Percentiles rank a stretch among this genome's conserved stretches.
Evolutionary conservation across 352 stramenopile species (phyloP).

Genomic region (Phytophthora boehmeriae): DNA sequence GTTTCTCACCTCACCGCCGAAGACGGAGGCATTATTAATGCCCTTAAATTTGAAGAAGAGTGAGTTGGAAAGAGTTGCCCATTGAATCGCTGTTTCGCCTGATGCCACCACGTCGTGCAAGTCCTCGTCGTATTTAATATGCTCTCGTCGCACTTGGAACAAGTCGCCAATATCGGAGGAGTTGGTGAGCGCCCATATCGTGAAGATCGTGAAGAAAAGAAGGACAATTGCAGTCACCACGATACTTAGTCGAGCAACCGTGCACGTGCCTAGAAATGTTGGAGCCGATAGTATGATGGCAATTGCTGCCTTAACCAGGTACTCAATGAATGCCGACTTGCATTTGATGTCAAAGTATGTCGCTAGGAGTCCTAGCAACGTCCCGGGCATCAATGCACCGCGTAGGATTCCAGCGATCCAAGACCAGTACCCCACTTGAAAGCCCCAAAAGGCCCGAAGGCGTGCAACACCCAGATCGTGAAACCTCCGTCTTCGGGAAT

Average conservation of each 20-base stretch:
- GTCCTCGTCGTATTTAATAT: slow-evolving; percentile 31
- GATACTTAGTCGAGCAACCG: too few relatives aligned
- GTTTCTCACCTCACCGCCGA: slow-evolving; percentile 88
- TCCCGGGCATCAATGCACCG: slow-evolving; percentile 51
- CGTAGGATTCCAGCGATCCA: slow-evolving; percentile 70
- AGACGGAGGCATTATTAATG: slow-evolving; percentile 89
- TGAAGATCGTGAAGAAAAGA: slow-evolving; percentile 85
- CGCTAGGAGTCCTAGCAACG: slow-evolving; percentile 38
- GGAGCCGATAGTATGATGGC: too few relatives aligned
- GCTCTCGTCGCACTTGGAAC: slow-evolving; percentile 86
- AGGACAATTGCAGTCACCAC: too few relatives aligned
- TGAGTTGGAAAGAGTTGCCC: slow-evolving; percentile 89
- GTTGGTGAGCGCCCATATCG: slow-evolving; percentile 42
- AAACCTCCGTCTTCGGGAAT: slow-evolving; percentile 83
- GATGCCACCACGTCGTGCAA: too few relatives aligned
- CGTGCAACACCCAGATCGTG: slow-evolving; percentile 67
- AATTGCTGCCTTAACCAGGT: slow-evolving; percentile 41
- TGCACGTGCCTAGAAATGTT: too few relatives aligned
- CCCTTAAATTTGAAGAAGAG: slow-evolving; percentile 95
- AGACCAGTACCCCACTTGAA: slow-evolving; percentile 85
- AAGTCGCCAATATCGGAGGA: slow-evolving; percentile 81
- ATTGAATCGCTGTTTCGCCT: slow-evolving; percentile 64
- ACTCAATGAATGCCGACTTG: slow-evolving; percentile 25
- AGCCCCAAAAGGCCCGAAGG: slow-evolving; percentile 80
- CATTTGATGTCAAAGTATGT: slow-evolving; percentile 41